Evolutionary conservation across 345 rosid species (phyloP), one percentile per base, ranked within the genome.

Genomic region (Eutrema yunnanense): DNA sequence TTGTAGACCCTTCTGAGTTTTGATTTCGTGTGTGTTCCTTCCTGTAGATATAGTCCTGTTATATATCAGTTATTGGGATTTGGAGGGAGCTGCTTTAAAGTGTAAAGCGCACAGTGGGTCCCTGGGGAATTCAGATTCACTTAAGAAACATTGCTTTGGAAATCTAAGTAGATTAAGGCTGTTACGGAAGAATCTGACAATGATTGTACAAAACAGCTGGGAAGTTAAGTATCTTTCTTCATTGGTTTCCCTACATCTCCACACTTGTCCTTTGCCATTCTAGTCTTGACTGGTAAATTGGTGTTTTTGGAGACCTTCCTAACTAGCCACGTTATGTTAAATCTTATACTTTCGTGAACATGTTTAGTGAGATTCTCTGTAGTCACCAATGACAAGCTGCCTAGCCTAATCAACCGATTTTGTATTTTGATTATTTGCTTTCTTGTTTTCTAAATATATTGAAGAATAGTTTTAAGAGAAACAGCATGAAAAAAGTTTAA

Each of bases 221-320:
- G 90, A 87, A 92, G 93, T 83, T 87, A 90, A 87, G 90, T 79
- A 86, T 90, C 90, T 82, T 84, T 86, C 69, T 62, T 56, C 71
- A 78, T 69, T 61, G 73, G 67, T 78, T 82, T 81, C 81, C 78
- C 71, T 58, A 66, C 81, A 73, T 61, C 75, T 78, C 80, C 74
- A 71, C 86, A 79, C 79, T 75, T 73, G 51, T 59, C 14, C 7
- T 55, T 46, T 74, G 9, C 38, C 56, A 46, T 59, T 49, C 60
- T 44, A 67, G 60, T 67, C 49, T 75, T 67, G 63, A 61, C 61
- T 51, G 57, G 22, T 11, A 14, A 8, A 33, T 58, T 50, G 19
- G 40, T 68, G 64, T 50, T 50, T 32, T 9, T 38, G 19, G 4
- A 38, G 19, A 48, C 40, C 27, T 44, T 68, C 63, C 46, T 33